A percentile compares a stretch with the other conserved stretches of the same genome.
Evolutionary conservation across 495 filamentous ascomycete genomes (phyloP).

Genomic region (Trichodelitschia bisporula): DNA sequence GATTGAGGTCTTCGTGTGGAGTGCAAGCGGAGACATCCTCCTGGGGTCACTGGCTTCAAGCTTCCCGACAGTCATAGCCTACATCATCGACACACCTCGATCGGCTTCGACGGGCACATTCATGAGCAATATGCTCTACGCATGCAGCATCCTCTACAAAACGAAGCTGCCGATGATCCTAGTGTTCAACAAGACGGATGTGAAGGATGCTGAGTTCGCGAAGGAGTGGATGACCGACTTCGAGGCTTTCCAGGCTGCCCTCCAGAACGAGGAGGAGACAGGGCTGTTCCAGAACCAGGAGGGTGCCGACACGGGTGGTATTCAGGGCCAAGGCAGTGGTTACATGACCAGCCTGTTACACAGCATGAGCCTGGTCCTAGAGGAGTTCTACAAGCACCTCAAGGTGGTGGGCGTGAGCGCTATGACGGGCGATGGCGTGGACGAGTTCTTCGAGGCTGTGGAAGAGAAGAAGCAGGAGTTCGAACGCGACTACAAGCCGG

Average conservation of each 20-base stretch:
- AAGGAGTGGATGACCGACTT: constrained; percentile 99
- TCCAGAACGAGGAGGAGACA: constrained; percentile 50
- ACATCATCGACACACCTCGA: constrained; percentile 88
- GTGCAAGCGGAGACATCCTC: constrained; percentile 77
- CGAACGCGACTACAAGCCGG: constrained; percentile 71
- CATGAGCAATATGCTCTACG: constrained; percentile 99
- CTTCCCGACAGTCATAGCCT: constrained; percentile 90
- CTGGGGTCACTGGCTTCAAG: constrained; percentile 75
- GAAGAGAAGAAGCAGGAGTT: constrained; percentile 74
- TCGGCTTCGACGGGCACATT: constrained; percentile 84
- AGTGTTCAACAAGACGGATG: constrained; percentile 96
- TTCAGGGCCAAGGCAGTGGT: constrained; percentile 49
- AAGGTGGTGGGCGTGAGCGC: constrained; percentile 81
- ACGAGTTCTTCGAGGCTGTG: constrained; percentile 81
- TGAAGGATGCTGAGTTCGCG: constrained; percentile 69
- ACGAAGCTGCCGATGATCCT: constrained; percentile 94
- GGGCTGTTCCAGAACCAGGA: constrained; percentile 56
- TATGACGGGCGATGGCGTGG: constrained; percentile 76
- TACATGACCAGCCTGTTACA: constrained; percentile 96
- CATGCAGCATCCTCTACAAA: constrained; percentile 94
- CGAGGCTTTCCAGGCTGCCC: constrained; percentile 75
- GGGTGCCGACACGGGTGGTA: constrained; percentile 24
- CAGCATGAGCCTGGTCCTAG: constrained; percentile 91
- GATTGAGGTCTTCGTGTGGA: constrained; percentile 98
- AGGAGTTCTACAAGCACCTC: constrained; percentile 89